Evolutionary conservation across 768 basidiomycete genomes (phyloP), one percentile per base, ranked within the genome.

Genomic region (Russula olivacea): DNA sequence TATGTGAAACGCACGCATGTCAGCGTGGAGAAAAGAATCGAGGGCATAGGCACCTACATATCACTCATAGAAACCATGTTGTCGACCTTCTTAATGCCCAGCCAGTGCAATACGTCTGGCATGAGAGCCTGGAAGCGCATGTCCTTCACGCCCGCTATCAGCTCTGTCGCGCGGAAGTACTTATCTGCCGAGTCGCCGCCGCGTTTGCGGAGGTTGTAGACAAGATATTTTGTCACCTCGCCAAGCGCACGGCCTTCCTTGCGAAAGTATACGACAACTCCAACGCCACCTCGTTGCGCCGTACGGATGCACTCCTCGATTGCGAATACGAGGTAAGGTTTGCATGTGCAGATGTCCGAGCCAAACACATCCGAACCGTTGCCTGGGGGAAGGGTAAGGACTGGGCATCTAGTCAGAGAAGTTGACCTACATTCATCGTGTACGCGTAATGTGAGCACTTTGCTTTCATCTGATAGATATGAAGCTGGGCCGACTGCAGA

Each of bases 361-460:
- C 94, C 94, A 70, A 97, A 97, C 50, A 97, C 95, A 73, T 98
- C 95, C 8, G 93, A 95, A 6, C 94, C 94, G 70, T 95, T 95
- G 71, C 88, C 86, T 88, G 67, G n/a, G 21, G n/a, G 7, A 40
- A 19, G 11, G 28, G 40, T 30, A 23, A 67, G 45, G 17, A 14
- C 28, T 2, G 55, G 53, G 0, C 15, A 15, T 11, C 45, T 7
- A 19, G 3, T 21, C 17, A 54, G 23, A 59, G n/a, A n/a, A 30
- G 15, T 15, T 21, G 36, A 72, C 80, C 12, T 71, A 85, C 95
- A 98, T 78, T 95, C 93, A 70, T 97, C 96, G 72, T 98, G 95
- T 0, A 94, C 90, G 55, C 92, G 90, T 4, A 94, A 75, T 0
- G 91, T 94, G 21, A 94, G 79, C 65, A 90, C 89, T 72, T 92